Evolutionary conservation across 805 yeast genomes (phyloP).

Genomic region (Candida nemodendra): DNA sequence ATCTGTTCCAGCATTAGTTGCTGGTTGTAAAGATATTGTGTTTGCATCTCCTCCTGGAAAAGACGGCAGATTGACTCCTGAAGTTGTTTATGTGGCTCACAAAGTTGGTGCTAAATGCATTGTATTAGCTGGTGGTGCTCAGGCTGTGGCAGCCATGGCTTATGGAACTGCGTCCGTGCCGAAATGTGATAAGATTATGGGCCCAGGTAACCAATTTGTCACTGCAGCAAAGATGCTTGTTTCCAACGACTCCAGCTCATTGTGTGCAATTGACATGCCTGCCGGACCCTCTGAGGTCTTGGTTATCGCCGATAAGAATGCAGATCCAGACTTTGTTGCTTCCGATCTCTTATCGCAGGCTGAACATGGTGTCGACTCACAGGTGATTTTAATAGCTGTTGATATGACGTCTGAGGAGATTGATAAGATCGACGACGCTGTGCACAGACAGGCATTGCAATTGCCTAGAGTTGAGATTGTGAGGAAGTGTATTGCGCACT

Average conservation of each 20-base stretch:
- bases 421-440: conserved; percentile 73
- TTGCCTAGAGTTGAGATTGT: conserved; percentile 94
- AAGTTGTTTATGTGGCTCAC: conserved; percentile 95
- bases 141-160: conserved; percentile 98
- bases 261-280: conserved; percentile 98
- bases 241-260: conserved; percentile 90
- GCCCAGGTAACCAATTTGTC: conserved; percentile 99
- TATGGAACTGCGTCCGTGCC: conserved; percentile 93
- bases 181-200: conserved; percentile 94
- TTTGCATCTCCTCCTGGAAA: conserved; percentile 95
- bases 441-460: conserved; percentile 75
- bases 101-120: conserved; percentile 89
- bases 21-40: conserved; percentile 90
- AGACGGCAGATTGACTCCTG: conserved; percentile 93
- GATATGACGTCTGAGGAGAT: conserved; percentile 60
- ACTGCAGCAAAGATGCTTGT: conserved; percentile 99
- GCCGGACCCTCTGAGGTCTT: conserved; percentile 99
- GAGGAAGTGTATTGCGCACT: conserved; percentile 88
- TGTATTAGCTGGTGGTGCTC: conserved; percentile 98
- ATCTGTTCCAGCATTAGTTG: conserved; percentile 98
- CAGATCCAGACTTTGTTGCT: conserved; percentile 97
- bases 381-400: conserved; percentile 88
- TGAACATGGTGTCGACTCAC: conserved; percentile 98
- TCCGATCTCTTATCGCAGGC: conserved; percentile 95
- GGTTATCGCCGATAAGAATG: conserved; percentile 84